Conservation (phyloP, 495 filamentous ascomycete genomes). For the Hapsidospora chrysogenum region DNA sequence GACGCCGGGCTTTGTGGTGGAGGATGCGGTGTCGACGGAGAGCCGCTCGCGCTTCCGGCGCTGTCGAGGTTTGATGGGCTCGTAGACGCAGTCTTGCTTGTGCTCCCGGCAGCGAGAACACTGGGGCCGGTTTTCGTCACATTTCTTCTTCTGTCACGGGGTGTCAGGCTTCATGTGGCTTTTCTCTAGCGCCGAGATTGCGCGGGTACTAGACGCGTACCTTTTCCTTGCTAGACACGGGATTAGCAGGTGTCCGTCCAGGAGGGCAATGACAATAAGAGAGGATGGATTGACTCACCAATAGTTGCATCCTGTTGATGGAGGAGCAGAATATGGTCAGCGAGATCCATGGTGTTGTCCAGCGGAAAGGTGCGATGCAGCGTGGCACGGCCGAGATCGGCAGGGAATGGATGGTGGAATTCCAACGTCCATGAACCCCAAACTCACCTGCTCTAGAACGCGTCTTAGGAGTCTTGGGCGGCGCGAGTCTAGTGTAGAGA, state of each 20-base stretch:
- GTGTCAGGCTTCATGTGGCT: background rate
- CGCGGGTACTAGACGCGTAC: slow-evolving; percentile 14
- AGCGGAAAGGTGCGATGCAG: no score
- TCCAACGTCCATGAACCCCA: no score
- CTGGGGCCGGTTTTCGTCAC: slow-evolving; percentile 40
- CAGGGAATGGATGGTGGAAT: no score
- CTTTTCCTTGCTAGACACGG: slow-evolving; percentile 29
- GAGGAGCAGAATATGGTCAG: background rate
- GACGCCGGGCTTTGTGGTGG: background rate
- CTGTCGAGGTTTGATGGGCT: slow-evolving; percentile 38
- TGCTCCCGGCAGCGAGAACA: slow-evolving; percentile 41
- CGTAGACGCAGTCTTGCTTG: slow-evolving; percentile 35
- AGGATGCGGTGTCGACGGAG: background rate
- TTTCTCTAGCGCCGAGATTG: background rate
- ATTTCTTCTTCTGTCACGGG: slow-evolving; percentile 42
- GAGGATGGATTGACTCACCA: slow-evolving; percentile 27
- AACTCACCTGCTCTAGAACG: slow-evolving; percentile 45
- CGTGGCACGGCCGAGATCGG: no score
- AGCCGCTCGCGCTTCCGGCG: slow-evolving; percentile 23
- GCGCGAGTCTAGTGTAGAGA: slow-evolving; percentile 37
- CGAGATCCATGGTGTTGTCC: background rate
- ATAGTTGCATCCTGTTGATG: slow-evolving; percentile 32
- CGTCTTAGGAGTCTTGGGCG: slow-evolving; percentile 42
- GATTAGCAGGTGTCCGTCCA: background rate
- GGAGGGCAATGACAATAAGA: background rate